Evolutionary conservation across 2,329 filamentous ascomycete species (phyloP).

Genomic region (Talaromyces sp.): DNA sequence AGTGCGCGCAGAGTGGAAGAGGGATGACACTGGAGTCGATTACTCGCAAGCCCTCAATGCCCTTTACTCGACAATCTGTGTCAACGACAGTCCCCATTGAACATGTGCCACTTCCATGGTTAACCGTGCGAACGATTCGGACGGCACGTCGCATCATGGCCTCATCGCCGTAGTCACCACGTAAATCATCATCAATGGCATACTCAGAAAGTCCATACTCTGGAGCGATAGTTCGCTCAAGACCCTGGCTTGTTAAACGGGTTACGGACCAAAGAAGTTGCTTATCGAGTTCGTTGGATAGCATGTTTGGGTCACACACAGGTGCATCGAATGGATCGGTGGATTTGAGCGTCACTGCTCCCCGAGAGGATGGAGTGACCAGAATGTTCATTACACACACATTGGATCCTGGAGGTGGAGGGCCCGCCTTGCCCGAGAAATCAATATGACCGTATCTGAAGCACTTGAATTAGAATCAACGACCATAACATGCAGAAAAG

Average conservation of each 20-base stretch:
- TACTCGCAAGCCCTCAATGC: constrained; percentile 10
- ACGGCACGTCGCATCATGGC: not conserved
- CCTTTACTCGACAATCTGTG: constrained; percentile 12
- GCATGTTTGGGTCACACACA: constrained; percentile 4
- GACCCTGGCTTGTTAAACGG: not conserved
- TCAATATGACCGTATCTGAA: constrained; percentile 1
- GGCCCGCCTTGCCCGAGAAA: not conserved
- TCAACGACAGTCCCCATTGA: constrained; percentile 16
- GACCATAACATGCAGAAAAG: not conserved
- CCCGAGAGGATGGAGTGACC: constrained; percentile 1
- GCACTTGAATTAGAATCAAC: not conserved
- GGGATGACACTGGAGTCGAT: constrained; percentile 13
- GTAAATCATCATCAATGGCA: not conserved
- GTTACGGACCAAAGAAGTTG: constrained; percentile 3
- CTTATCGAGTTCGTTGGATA: constrained; percentile 2
- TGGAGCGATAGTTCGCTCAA: not conserved
- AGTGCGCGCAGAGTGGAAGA: not conserved
- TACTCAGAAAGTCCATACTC: constrained; percentile 1
- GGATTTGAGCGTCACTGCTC: constrained; percentile 3
- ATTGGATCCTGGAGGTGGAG: not conserved
- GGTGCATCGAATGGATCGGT: not conserved
- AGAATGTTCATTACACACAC: constrained; percentile 1
- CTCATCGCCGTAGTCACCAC: not conserved
- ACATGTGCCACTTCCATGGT: constrained; percentile 10
- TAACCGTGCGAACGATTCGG: not conserved